Percentiles rank a stretch among this genome's conserved stretches.
Evolutionary conservation across 2,329 filamentous ascomycete genomes (phyloP).

Genomic region (Madurella fahalii): DNA sequence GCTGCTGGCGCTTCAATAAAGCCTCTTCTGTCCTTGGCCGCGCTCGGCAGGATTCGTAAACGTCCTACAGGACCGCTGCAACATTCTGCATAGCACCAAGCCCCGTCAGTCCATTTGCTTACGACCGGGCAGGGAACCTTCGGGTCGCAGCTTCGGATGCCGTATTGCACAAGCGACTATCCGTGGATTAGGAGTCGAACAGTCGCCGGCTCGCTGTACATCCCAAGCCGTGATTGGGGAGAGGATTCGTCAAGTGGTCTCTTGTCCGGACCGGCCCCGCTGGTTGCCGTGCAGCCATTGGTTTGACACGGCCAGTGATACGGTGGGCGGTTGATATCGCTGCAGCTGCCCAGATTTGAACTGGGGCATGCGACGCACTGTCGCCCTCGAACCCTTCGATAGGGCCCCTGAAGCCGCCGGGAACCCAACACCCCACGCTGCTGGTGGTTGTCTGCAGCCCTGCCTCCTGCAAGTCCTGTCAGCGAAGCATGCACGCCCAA

Average conservation of each 20-base stretch:
- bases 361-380: background rate
- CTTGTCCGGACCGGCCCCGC: background rate
- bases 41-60: too few relatives aligned
- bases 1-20: background rate
- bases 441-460: constrained; percentile 3
- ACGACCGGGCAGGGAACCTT: background rate
- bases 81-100: background rate
- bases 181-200: background rate
- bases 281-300: background rate
- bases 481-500: background rate
- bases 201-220: background rate
- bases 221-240: constrained; percentile 2
- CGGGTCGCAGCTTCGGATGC: background rate
- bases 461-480: background rate
- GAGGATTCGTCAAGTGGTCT: background rate
- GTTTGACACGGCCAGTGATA: constrained; percentile 1
- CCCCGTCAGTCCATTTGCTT: background rate
- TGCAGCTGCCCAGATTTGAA: constrained; percentile 2
- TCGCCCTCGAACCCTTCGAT: background rate
- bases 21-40: too few relatives aligned
- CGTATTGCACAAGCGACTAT: background rate
- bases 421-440: background rate
- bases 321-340: background rate
- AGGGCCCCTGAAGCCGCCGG: too few relatives aligned
- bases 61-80: background rate